phyloP scores from a whole-genome alignment of 2,329 filamentous ascomycete genomes.

The Geosmithia morbida region DNA sequence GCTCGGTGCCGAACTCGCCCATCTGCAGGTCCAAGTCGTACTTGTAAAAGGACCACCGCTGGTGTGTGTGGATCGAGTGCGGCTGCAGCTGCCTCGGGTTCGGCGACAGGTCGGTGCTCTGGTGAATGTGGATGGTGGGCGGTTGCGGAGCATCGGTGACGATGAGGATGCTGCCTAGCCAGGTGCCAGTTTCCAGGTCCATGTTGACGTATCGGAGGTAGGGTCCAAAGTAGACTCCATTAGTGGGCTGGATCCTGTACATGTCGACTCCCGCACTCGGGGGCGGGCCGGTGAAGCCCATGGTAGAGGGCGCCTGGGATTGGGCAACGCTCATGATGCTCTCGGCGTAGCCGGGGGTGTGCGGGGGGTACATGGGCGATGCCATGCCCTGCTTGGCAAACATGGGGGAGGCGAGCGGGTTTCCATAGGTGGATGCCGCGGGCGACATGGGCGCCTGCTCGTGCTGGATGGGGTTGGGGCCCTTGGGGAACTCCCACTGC shows the following conservation, averaged over 20 bases:
- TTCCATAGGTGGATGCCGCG: slow-evolving; percentile 60
- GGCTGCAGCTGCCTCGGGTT: slow-evolving; percentile 80
- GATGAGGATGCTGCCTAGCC: slow-evolving; percentile 87
- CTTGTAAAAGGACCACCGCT: slow-evolving; percentile 89
- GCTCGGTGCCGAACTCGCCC: slow-evolving; percentile 64
- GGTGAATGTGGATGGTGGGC: slow-evolving; percentile 89
- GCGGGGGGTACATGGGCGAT: slow-evolving; percentile 71
- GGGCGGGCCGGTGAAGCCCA: slow-evolving; percentile 81
- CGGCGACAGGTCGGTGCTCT: slow-evolving; percentile 78
- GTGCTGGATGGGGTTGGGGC: slow-evolving; percentile 75
- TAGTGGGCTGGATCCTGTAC: slow-evolving; percentile 87
- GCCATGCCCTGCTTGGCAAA: slow-evolving; percentile 42
- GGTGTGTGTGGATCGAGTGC: slow-evolving; percentile 73
- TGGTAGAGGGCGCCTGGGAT: slow-evolving; percentile 57
- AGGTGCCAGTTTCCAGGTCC: slow-evolving; percentile 80
- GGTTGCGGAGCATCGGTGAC: slow-evolving; percentile 85
- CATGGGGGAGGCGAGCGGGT: slow-evolving; percentile 56
- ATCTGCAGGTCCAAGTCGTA: slow-evolving; percentile 87
- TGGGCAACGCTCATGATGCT: slow-evolving; percentile 72
- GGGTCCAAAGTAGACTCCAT: slow-evolving; percentile 95
- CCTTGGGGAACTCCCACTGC: slow-evolving; percentile 98
- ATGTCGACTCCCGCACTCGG: slow-evolving; percentile 80
- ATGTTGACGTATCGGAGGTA: slow-evolving; percentile 95
- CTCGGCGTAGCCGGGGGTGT: slow-evolving; percentile 72
- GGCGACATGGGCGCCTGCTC: slow-evolving; percentile 75